phyloP scores from a whole-genome alignment of 306 rosid species.

The Albizia julibrissin region DNA sequence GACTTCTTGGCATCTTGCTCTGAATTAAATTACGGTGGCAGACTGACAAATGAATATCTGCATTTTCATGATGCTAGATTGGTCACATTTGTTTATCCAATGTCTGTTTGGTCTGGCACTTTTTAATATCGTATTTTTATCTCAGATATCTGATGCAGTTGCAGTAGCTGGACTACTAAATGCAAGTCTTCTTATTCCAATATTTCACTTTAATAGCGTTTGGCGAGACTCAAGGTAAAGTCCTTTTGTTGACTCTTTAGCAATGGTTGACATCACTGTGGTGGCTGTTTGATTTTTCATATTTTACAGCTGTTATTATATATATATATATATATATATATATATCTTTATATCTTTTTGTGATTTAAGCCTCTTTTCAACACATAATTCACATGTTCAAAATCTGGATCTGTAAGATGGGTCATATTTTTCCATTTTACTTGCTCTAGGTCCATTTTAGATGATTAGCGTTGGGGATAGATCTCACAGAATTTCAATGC shows the following conservation, averaged over 20 bases:
- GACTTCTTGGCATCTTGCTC: not conserved
- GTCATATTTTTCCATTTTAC: conserved; percentile 26
- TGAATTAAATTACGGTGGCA: conserved; percentile 21
- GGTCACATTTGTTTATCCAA: conserved; percentile 9
- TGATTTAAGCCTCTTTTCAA: conserved; percentile 10
- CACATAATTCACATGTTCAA: conserved; percentile 4
- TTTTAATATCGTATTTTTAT: conserved; percentile 23
- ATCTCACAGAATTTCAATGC: conserved; percentile 13
- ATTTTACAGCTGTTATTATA: conserved; percentile 10
- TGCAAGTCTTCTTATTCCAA: conserved; percentile 92
- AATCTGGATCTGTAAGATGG: conserved; percentile 15
- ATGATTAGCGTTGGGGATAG: conserved; percentile 13
- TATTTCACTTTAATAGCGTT: conserved; percentile 93
- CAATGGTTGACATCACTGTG: conserved; percentile 23
- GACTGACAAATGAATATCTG: conserved; percentile 4
- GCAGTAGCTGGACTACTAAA: conserved; percentile 97
- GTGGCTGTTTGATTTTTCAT: conserved; percentile 20
- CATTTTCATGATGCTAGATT: conserved; percentile 13
- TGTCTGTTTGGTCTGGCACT: conserved; percentile 23
- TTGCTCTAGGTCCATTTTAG: conserved; percentile 16
- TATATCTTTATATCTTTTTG: not conserved
- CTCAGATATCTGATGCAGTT: conserved; percentile 95
- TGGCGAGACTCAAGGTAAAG: conserved; percentile 93
- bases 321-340: not conserved
- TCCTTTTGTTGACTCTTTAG: conserved; percentile 10